These are phyloP conservation scores for Epichloe festucae DNA, from an alignment of 2,329 filamentous ascomycete species.

Conservation along the genomic window DNA sequence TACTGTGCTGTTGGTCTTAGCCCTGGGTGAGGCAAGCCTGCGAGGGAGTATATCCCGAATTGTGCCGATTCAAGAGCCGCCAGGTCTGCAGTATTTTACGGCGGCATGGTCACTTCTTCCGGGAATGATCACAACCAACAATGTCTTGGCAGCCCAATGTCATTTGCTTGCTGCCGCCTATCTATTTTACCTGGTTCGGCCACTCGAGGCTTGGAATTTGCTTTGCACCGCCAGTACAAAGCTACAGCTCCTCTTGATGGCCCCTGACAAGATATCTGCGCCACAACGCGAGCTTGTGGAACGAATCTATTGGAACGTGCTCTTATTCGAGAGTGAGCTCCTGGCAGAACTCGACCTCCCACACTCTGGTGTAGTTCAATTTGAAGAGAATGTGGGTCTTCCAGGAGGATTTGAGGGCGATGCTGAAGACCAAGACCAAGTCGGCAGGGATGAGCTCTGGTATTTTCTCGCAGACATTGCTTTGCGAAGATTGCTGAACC, in stretches of 20 bases:
- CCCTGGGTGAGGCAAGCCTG: slow-evolving; percentile 63
- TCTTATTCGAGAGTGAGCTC: slow-evolving; percentile 70
- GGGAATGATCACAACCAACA: slow-evolving; percentile 67
- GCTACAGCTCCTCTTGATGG: slow-evolving; percentile 63
- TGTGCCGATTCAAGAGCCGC: slow-evolving; percentile 54
- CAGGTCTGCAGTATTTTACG: slow-evolving; percentile 67
- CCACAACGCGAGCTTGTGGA: slow-evolving; percentile 62
- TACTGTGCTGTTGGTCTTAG: slow-evolving; percentile 65
- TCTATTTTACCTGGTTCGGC: slow-evolving; percentile 68
- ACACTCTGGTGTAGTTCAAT: slow-evolving; percentile 70
- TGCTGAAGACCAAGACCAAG: slow-evolving; percentile 36
- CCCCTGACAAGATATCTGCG: slow-evolving; percentile 55
- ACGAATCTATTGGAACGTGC: slow-evolving; percentile 72
- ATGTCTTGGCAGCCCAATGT: slow-evolving; percentile 65
- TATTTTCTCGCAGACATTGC: slow-evolving; percentile 79
- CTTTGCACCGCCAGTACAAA: slow-evolving; percentile 72
- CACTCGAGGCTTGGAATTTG: slow-evolving; percentile 71
- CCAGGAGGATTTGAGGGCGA: slow-evolving; percentile 69
- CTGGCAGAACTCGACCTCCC: slow-evolving; percentile 69
- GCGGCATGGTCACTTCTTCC: slow-evolving; percentile 69
- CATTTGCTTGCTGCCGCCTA: slow-evolving; percentile 72
- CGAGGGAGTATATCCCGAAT: slow-evolving; percentile 65
- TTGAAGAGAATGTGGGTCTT: slow-evolving; percentile 67
- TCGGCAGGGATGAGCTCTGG: slow-evolving; percentile 68
- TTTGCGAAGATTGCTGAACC: slow-evolving; percentile 60